Evolutionary conservation across 331 rosid genomes (phyloP), one percentile per base, ranked within the genome.

Genomic region (Acacia pycnantha): DNA sequence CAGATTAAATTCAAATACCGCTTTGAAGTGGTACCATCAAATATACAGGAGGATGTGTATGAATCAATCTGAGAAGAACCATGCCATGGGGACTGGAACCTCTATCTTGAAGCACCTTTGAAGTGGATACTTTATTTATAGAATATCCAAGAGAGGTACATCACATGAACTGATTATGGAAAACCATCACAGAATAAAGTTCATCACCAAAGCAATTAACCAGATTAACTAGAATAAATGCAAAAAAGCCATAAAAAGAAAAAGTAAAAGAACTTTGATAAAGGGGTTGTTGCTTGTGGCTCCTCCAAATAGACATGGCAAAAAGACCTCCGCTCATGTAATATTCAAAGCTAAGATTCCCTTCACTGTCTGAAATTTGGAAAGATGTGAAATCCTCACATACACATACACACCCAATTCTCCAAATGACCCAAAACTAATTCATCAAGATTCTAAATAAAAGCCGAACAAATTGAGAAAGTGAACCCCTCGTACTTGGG

Each of bases 261-360:
- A 12, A 24, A 15, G 58, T 44, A 1, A 24, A 71, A 71, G 58
- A 22, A 71, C 76, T 14, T 44, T 6, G 7, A 43, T 5, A 44
- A 11, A 11, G 13, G 35, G 62, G 15, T n/a, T 58, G 65, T 35
- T 56, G 31, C 65, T 22, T 43, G 21, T 70, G 74, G 56, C 14
- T 15, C 47, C 75, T 70, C n/a, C 54, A 44, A 43, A 71, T 40
- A 6, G 40, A 44, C 5, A 44, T 22, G 76, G 53, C 72, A 27
- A 65, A 70, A 8, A 15, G 44, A 73, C 40, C 79, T 79, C 88
- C 88, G 73, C 84, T 82, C 48, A 62, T 53, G 82, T 83, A 27
- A 40, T 85, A 74, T 76, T 83, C 85, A 50, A 35, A 31, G 70
- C 12, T 8, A 40, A 70, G 82, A 85, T 85, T 85, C 89, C 84